These are phyloP conservation scores for Mycena venus DNA, from an alignment of 768 basidiomycete species.

Conservation along the genomic window DNA sequence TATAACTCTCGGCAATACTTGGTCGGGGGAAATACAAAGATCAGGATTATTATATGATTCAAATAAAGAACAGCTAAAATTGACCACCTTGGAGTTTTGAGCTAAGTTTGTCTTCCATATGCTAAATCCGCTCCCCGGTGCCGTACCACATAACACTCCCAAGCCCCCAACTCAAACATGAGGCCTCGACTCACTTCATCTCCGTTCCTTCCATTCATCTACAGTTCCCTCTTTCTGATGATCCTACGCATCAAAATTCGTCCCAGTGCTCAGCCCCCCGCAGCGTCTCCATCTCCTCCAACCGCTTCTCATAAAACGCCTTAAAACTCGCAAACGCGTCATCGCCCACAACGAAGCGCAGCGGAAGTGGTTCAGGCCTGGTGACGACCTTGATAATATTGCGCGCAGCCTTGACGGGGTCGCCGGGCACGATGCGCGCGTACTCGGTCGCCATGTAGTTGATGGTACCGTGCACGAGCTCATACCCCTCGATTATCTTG, in stretches of 20 bases:
- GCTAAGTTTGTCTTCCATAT: no score
- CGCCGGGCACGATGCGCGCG: neutral
- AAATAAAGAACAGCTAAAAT: no score
- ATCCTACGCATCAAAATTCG: neutral
- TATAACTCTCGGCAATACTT: no score
- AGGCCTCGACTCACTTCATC: no score
- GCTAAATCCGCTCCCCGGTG: no score
- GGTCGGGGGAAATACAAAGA: no score
- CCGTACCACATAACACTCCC: no score
- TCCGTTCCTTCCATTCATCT: no score
- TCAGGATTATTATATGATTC: no score
- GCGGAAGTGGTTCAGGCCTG: neutral
- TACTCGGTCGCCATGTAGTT: neutral
- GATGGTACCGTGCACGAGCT: neutral
- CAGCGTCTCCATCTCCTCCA: neutral
- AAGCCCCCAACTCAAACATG: no score
- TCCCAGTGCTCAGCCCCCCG: neutral
- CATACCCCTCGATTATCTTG: neutral
- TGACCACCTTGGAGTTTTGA: no score
- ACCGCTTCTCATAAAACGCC: neutral
- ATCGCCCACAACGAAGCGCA: slow-evolving; percentile 3
- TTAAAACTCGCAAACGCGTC: neutral
- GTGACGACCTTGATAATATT: neutral
- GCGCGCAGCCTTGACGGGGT: slow-evolving; percentile 7
- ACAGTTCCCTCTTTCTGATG: no score